A percentile compares a stretch with the other conserved stretches of the same genome.
phyloP scores from a whole-genome alignment of 345 rosid species.

The Syzygium oleosum region DNA sequence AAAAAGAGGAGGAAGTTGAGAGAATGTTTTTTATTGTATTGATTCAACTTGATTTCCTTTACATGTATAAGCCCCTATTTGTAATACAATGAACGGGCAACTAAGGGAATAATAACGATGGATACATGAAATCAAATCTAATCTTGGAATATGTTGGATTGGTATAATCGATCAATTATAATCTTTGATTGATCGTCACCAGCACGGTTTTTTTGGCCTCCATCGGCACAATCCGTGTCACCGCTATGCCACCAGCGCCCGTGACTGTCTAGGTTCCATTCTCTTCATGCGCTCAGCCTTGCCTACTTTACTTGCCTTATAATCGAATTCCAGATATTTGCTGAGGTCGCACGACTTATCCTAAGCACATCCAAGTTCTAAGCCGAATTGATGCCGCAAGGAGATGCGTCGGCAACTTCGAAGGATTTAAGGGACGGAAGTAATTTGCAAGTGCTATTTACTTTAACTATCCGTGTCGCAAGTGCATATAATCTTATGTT shows the following conservation, averaged over 20 bases:
- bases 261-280: neutral
- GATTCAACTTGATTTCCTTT: neutral
- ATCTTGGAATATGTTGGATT: fast-evolving
- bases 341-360: neutral
- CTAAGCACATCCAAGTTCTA: neutral
- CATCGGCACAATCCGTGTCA: neutral
- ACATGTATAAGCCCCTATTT: neutral
- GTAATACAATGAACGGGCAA: neutral
- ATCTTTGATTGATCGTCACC: neutral
- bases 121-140: neutral
- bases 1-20: neutral
- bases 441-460: neutral
- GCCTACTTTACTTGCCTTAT: neutral
- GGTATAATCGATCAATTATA: neutral
- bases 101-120: neutral
- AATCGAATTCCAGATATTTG: neutral
- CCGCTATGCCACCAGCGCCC: neutral
- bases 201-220: neutral
- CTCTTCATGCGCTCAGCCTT: neutral
- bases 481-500: neutral
- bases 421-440: neutral
- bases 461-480: too few species aligned
- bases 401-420: neutral
- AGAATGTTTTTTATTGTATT: neutral
- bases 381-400: neutral